Base-by-base conservation (phyloP, 2,329 filamentous ascomycete genomes). In the Colletotrichum eremochloae region DNA sequence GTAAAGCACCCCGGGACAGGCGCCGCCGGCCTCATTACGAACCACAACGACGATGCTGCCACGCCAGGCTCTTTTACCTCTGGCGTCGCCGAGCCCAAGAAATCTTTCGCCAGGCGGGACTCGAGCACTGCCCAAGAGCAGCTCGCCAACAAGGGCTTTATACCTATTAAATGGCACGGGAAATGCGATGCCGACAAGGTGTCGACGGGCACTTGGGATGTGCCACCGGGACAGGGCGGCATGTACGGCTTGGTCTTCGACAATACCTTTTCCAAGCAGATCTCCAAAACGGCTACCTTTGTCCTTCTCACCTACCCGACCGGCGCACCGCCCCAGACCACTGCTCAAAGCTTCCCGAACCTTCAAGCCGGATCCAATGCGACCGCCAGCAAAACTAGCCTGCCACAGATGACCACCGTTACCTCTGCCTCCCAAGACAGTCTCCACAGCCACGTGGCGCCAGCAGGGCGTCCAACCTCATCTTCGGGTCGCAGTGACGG, bases 201-300 rank as follows among this genome's bases (percentile, higher is more conserved):
- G 63, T 93, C 94, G 29, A 94, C 96, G 81, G 96, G 96, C 42
- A 96, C 92, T 29, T 94, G 94, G 80, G 93, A 97, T 79, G 94
- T 98, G 33, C 85, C 86, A 0, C 78, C 85, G 9, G 91, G 90
- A 44, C 91, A 96, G 75, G 94, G 92, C 33, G 96, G 96, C 79
- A 98, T 97, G 90, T 99, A 97, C 80, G 96, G 95, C 68, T 86
- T 99, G 73, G 94, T 98, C 42, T 97, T 99, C 79, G 96, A 99
- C 88, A 99, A 99, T 80, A 99, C 96, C 38, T 99, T 99, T 81
- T 97, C 95, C 72, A 98, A 98, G 84, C 94, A 92, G 81, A 92
- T 93, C 53, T 96, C 95, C 65, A 99, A 99, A 84, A 97, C 93
- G 40, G 95, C 95, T 29, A 98, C 96, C 9, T 94, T 99, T 78